These are phyloP conservation scores for Phytopythium oedochilum DNA, from an alignment of 352 stramenopile genomes.

Conservation along the genomic window DNA sequence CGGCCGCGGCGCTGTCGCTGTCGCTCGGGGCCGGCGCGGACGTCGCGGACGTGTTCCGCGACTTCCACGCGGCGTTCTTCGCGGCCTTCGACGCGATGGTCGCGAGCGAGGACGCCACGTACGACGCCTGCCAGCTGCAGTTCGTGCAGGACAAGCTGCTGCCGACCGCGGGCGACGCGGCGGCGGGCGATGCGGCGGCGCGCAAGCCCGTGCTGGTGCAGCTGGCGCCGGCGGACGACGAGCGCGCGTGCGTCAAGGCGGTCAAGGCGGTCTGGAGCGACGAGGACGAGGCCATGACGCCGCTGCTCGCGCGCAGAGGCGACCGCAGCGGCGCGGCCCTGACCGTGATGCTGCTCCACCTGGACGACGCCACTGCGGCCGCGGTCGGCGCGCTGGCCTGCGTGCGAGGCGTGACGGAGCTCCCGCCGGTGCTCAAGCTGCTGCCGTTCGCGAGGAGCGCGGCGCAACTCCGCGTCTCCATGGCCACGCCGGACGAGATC, in stretches of 20 bases:
- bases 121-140: conserved; percentile 59
- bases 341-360: conserved; percentile 59
- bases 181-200: conserved; percentile 10
- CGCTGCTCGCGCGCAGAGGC: conserved; percentile 45
- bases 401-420: conserved; percentile 33
- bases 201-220: conserved; percentile 50
- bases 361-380: conserved; percentile 20
- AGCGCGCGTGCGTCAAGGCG: conserved; percentile 36
- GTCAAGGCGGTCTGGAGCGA: conserved; percentile 33
- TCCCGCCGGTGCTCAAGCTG: conserved; percentile 64
- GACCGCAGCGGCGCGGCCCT: conserved; percentile 25
- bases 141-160: conserved; percentile 63
- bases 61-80: conserved; percentile 64
- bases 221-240: conserved; percentile 25
- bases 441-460: conserved; percentile 60
- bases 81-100: conserved; percentile 61
- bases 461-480: conserved; percentile 28
- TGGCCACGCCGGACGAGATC: conserved; percentile 11
- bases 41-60: conserved; percentile 31
- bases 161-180: conserved; percentile 25
- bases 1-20: conserved; percentile 32
- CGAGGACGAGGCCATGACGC: conserved; percentile 34
- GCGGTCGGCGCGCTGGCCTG: conserved; percentile 38
- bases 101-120: conserved; percentile 40
- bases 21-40: conserved; percentile 19